Base-by-base conservation (phyloP, 2,329 filamentous ascomycete genomes). In the Rhynchosporium secalis region DNA sequence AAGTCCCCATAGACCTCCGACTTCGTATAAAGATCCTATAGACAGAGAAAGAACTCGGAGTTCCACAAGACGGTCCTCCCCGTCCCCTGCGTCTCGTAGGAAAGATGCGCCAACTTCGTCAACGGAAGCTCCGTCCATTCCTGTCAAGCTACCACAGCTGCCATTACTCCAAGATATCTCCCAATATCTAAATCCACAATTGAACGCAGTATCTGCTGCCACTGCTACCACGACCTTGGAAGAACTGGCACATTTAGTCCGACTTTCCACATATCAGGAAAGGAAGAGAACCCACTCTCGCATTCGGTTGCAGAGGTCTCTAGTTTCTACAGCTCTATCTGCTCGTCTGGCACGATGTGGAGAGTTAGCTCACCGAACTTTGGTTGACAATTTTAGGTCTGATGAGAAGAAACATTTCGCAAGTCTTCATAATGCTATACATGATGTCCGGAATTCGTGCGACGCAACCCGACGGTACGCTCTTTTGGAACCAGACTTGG, bases 331-430 rank as follows among this genome's bases (percentile, higher is more conserved):
- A 48, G 89, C 89, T 45, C 79, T 92, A 63, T 91, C 87, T 67
- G 86, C 88, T 64, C 88, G 91, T 61, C 79, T 94, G 72, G 86
- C 87, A 69, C 85, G 89, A 68, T 91, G 87, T 70, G 88, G 89
- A 67, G 88, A 91, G 75, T 84, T 89, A 63, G 86, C 89, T 65
- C 86, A 92, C 73, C 84, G 88, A 66, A 90, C 88, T 69, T 79
- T 95, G 70, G 88, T 91, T 69, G 90, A 94, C 69, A 86, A 84
- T 76, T 92, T 94, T 75, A 86, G 89, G 64, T 85, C 84, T 56
- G 90, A 92, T 73, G 89, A 95, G 76, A 91, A 91, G 78, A 88
- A 88, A 72, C 83, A 81, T 64, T 95, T 95, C 79, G 84, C 86
- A 43, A 83, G 81, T 66, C 77, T 95, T 48, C 92, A 90, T 75